Conservation (phyloP, 352 stramenopile species). For the Phytopythium helicoides region DNA sequence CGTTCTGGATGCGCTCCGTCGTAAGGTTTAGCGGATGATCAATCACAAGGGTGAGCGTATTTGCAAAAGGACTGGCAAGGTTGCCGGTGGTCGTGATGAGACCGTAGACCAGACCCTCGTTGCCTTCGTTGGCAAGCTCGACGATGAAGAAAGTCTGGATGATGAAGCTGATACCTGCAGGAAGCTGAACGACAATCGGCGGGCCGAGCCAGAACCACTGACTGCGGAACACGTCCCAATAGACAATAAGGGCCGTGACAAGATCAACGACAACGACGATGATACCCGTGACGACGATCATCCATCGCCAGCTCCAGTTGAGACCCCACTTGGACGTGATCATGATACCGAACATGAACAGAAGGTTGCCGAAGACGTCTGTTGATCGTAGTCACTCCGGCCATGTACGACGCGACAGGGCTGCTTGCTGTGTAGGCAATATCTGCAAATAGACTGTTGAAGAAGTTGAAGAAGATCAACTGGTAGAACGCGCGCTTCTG, state of each 20-base stretch:
- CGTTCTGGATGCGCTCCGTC: slow-evolving; percentile 20
- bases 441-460: slow-evolving; percentile 27
- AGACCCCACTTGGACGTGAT: slow-evolving; percentile 31
- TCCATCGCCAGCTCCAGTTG: slow-evolving; percentile 33
- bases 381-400: slow-evolving; percentile 38
- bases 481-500: slow-evolving; percentile 44
- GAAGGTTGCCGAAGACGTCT: slow-evolving; percentile 35
- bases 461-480: slow-evolving; percentile 40
- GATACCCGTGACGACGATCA: slow-evolving; percentile 24
- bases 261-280: slow-evolving; percentile 28
- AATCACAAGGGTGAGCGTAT: slow-evolving; percentile 28
- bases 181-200: slow-evolving; percentile 29
- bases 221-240: slow-evolving; percentile 35
- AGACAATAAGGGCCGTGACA: slow-evolving; percentile 26
- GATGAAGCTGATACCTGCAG: slow-evolving; percentile 36
- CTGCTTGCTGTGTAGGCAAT: slow-evolving; percentile 24
- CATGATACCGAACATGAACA: slow-evolving; percentile 30
- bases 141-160: slow-evolving; percentile 43
- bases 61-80: slow-evolving; percentile 33
- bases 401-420: slow-evolving; percentile 24
- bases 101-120: slow-evolving; percentile 43
- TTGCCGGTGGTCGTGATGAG: slow-evolving; percentile 44
- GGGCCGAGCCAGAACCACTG: slow-evolving; percentile 51
- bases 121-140: slow-evolving; percentile 39
- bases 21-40: slow-evolving; percentile 16